Conservation (phyloP, 345 rosid genomes). For the Schrenkiella parvula region DNA sequence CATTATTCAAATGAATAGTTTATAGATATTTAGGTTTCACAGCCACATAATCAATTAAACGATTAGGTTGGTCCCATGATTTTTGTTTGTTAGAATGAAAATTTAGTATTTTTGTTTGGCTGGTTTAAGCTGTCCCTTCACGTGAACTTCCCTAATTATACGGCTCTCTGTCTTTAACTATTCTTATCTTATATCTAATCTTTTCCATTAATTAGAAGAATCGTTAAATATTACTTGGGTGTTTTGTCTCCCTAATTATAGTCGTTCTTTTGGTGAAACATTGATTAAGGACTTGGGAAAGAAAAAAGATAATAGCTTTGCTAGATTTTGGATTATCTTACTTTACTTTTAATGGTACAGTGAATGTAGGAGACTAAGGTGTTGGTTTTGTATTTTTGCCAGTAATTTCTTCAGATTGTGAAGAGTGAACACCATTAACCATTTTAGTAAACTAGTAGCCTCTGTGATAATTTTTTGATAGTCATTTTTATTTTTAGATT, state of each 20-base stretch:
- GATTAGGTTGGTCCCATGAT: slow-evolving; percentile 35
- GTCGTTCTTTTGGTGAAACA: not conserved
- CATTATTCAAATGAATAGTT: slow-evolving; percentile 28
- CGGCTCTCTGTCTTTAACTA: slow-evolving; percentile 9
- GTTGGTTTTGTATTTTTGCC: not conserved
- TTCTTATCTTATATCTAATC: not conserved
- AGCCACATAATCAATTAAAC: slow-evolving; percentile 21
- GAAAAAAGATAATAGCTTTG: not conserved
- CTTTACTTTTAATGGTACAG: not conserved
- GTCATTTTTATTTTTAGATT: not conserved
- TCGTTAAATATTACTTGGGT: not conserved
- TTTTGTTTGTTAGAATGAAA: slow-evolving; percentile 24
- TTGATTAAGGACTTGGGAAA: not conserved
- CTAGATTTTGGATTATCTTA: not conserved
- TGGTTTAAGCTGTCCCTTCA: slow-evolving; percentile 31
- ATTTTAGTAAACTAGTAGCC: not conserved
- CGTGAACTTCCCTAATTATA: slow-evolving; percentile 24
- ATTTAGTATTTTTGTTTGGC: slow-evolving; percentile 12
- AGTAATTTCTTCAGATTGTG: not conserved
- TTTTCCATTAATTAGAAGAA: slow-evolving; percentile 3
- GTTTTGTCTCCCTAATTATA: slow-evolving; percentile 12
- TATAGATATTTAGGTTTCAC: slow-evolving; percentile 6
- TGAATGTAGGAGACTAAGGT: not conserved
- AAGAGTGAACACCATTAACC: not conserved
- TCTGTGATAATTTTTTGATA: not conserved